These are phyloP conservation scores for Phytophthora vignae DNA, from an alignment of 352 stramenopile genomes.

Conservation along the genomic window DNA sequence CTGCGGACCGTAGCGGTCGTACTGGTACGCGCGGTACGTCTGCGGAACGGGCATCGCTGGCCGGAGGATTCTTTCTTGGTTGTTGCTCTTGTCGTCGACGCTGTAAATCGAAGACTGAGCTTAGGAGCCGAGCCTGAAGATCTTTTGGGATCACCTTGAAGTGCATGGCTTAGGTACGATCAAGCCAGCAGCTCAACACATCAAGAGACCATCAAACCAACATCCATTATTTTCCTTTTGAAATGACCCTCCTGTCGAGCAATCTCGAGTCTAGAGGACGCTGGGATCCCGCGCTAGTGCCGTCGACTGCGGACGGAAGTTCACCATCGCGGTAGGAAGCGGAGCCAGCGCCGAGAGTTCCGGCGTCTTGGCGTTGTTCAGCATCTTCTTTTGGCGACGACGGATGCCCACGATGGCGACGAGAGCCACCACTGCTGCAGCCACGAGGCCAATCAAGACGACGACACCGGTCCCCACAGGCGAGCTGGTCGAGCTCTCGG, in stretches of 20 bases:
- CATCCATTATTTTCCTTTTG: conserved; percentile 18
- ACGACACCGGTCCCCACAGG: conserved; percentile 40
- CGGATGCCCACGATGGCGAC: conserved; percentile 50
- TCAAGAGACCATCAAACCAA: background rate
- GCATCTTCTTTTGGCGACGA: conserved; percentile 52
- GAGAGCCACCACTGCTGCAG: conserved; percentile 49
- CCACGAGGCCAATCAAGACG: conserved; percentile 49
- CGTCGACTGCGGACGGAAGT: conserved; percentile 33
- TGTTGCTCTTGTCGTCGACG: background rate
- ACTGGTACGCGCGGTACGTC: conserved; percentile 46
- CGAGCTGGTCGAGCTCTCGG: conserved; percentile 31
- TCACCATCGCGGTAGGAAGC: conserved; percentile 29
- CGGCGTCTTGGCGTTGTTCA: conserved; percentile 53
- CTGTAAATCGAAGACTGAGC: conserved; percentile 27
- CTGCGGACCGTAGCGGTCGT: conserved; percentile 34
- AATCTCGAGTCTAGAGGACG: conserved; percentile 34
- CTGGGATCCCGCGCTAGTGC: conserved; percentile 29
- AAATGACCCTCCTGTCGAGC: background rate
- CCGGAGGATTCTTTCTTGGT: background rate
- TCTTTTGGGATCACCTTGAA: conserved; percentile 20
- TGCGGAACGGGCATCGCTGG: conserved; percentile 30
- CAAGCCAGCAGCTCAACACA: too few species aligned
- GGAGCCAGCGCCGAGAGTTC: conserved; percentile 41
- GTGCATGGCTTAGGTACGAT: background rate
- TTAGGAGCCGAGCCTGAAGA: background rate